These are phyloP conservation scores for Rhizopus stolonifer DNA, from an alignment of 371 early-diverging fungal species.

Conservation along the genomic window DNA sequence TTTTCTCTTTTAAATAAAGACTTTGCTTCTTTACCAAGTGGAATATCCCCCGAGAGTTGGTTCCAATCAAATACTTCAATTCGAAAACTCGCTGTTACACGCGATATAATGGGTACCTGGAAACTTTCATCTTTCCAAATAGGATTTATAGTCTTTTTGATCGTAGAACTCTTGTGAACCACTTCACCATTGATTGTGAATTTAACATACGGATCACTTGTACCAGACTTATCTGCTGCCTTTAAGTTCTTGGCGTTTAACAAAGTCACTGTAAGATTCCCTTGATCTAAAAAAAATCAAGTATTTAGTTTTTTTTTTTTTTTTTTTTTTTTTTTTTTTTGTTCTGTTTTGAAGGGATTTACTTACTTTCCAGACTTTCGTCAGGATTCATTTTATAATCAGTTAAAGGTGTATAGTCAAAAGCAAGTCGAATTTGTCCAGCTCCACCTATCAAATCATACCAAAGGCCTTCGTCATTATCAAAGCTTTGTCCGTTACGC, in stretches of 20 bases:
- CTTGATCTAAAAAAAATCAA: conserved; percentile 55
- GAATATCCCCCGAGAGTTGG: conserved; percentile 61
- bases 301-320: no score
- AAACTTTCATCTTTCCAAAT: conserved; percentile 76
- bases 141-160: conserved; percentile 85
- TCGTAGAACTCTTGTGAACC: conserved; percentile 71
- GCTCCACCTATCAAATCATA: conserved; percentile 29
- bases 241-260: conserved; percentile 48
- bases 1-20: background rate
- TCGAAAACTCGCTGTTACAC: conserved; percentile 57
- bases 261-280: conserved; percentile 46
- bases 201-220: conserved; percentile 82
- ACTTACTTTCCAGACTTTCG: conserved; percentile 62
- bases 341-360: background rate
- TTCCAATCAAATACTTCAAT: conserved; percentile 87
- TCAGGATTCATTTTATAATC: conserved; percentile 49
- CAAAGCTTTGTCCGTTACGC: conserved; percentile 1
- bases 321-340: no score
- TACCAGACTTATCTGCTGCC: conserved; percentile 55
- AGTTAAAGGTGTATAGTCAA: conserved; percentile 52
- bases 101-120: conserved; percentile 66
- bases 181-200: conserved; percentile 76
- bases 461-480: conserved; percentile 40
- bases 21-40: conserved; percentile 42
- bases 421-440: conserved; percentile 50